Evolutionary conservation across 495 filamentous ascomycete genomes (phyloP), one percentile per base, ranked within the genome.

Genomic region (Articulospora tetracladia): DNA sequence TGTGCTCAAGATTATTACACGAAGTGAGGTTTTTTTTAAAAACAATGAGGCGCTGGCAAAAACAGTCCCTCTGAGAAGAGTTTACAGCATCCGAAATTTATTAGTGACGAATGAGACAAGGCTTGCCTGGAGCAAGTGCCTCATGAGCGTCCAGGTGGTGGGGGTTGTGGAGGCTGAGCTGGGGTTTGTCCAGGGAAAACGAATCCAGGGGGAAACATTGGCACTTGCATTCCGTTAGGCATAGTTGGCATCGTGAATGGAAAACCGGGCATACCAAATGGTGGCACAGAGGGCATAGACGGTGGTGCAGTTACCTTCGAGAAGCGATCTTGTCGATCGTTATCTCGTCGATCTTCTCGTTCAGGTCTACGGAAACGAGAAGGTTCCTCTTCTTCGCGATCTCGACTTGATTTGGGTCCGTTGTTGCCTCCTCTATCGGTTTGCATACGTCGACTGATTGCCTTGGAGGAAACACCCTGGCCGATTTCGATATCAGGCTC

Each of bases 401-500:
- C 75, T 12, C 87, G 83, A 55, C 80, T 85, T 0, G 88, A 91
- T 55, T 88, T 85, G 17, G 88, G 86, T 0, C 89, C 89, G 60
- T 87, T 85, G 63, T 82, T 83, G 41, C 89, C 89, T 27, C 85
- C 85, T 61, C 86, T 86, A 67, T 91, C 89, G 12, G 87, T 91
- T 61, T 85, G 82, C 79, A 93, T 90, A 20, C 91, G 89, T 58
- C 90, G 79, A 68, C 88, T 91, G 64, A 96, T 94, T 12, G 91
- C 91, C 77, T 98, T 98, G 2, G 92, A 97, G 3, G 92, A 97
- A 13, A 98, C 95, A 53, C 94, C 94, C 44, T 92, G 91, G 46
- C 94, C 94, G 60, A 98, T 98, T 71, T 98, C 94, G 65, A 98
- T 98, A 70, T 98, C 94, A 8, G 94, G 94, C 73, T 98, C 94